Evolutionary conservation across 495 filamentous ascomycete species (phyloP), one percentile per base, ranked within the genome.

Genomic region (Trichoderma gamsii): DNA sequence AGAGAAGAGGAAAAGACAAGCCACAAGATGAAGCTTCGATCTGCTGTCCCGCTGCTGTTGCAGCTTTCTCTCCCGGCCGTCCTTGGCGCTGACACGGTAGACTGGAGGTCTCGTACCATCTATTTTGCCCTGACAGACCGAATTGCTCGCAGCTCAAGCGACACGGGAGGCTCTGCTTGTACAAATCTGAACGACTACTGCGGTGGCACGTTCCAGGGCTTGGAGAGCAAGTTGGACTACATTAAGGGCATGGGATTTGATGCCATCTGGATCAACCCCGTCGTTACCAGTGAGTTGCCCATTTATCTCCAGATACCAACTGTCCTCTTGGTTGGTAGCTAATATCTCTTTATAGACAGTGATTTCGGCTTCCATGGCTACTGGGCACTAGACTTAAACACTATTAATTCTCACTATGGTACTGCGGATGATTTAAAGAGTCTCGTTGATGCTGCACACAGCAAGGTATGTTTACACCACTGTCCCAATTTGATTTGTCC

Each of bases 221-320:
- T 96, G 65, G 87, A 88, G 67, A 84, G 89, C 41, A 82, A 88
- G 68, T 77, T 90, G 41, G 87, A 89, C 75, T 82, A 90, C 71
- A 90, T 94, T 73, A 84, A 92, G 72, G 81, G 81, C 67, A 90
- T 94, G 87, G 90, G 92, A 18, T 93, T 94, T 71, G 89, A 88
- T 49, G 90, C 90, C 27, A 86, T 93, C 63, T 94, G 91, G 91
- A 95, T 93, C 66, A 90, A 89, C 0, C 92, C 90, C 0, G 80
- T 94, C 15, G 89, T 89, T 21, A 88, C 68, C 86, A 87, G 83
- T 85, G 65, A 69, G 76, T 70, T 32, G 38, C 25, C 16, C 29
- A 21, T n/a, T 3, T 21, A 23, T 21, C 4, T 18, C 4, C 43
- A 9, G 12, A 38, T 21, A 8, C 18, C 43, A 13, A 46, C 5